phyloP scores from a whole-genome alignment of 2,329 filamentous ascomycete species.

The Sclerotinia borealis region DNA sequence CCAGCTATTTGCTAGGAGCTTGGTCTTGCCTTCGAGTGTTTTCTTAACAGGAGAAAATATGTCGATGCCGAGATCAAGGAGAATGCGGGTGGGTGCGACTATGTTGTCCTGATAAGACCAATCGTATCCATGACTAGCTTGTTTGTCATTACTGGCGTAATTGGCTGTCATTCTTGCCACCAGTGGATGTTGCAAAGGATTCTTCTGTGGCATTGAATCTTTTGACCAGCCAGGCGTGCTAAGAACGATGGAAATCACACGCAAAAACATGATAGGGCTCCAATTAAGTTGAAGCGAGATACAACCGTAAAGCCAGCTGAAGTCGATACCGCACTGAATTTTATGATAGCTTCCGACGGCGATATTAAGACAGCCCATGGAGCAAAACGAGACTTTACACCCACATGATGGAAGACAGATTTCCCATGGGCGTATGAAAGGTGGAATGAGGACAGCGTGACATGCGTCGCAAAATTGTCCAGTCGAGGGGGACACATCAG shows the following conservation, averaged over 20 bases:
- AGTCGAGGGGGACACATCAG: slow-evolving; percentile 14
- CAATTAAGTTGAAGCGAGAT: slow-evolving; percentile 10
- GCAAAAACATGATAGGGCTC: slow-evolving; percentile 21
- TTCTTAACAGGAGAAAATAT: slow-evolving; percentile 17
- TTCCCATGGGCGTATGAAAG: slow-evolving; percentile 11
- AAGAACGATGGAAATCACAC: slow-evolving; percentile 23
- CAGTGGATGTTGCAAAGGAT: slow-evolving; percentile 25
- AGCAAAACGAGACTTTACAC: slow-evolving; percentile 23
- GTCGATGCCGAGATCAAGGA: slow-evolving; percentile 24
- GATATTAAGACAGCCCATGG: slow-evolving; percentile 17
- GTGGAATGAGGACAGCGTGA: slow-evolving; percentile 16
- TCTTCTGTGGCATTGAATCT: not conserved
- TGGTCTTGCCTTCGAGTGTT: not conserved
- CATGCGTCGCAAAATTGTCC: slow-evolving; percentile 27
- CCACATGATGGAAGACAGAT: slow-evolving; percentile 20
- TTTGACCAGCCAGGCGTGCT: slow-evolving; percentile 11
- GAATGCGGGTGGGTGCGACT: slow-evolving; percentile 20
- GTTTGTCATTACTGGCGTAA: slow-evolving; percentile 15
- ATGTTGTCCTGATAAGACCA: slow-evolving; percentile 28
- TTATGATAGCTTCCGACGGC: slow-evolving; percentile 24
- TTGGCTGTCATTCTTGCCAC: slow-evolving; percentile 25
- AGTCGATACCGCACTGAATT: slow-evolving; percentile 23
- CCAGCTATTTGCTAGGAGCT: slow-evolving; percentile 10
- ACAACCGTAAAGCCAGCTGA: slow-evolving; percentile 22
- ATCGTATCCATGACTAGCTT: slow-evolving; percentile 3